Conservation (phyloP, 2,329 filamentous ascomycete genomes). For the Beauveria varroae region DNA sequence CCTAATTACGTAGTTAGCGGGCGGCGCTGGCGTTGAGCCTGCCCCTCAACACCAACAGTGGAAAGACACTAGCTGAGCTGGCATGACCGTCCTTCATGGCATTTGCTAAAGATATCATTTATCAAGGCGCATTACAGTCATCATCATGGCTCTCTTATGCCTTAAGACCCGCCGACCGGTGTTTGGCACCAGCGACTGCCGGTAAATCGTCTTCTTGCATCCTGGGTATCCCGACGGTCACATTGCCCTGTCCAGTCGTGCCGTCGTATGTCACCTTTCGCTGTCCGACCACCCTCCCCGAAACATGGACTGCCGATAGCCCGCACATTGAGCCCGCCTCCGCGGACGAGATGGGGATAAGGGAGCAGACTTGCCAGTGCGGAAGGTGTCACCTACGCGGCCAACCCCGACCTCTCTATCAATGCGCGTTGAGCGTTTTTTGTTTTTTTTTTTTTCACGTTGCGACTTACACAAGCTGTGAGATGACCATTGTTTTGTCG, state of each 20-base stretch:
- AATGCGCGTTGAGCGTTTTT: conserved; percentile 9
- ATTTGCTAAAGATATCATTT: too few relatives aligned
- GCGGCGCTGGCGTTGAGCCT: too few relatives aligned
- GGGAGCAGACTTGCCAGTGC: conserved; percentile 9
- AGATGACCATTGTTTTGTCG: conserved; percentile 8
- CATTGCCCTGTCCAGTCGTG: not conserved
- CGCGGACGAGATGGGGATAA: conserved; percentile 4
- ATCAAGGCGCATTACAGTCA: too few relatives aligned
- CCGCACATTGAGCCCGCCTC: not conserved
- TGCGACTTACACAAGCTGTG: conserved; percentile 8
- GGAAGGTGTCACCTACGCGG: conserved; percentile 2
- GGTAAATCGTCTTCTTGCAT: too few relatives aligned
- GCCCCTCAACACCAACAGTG: too few relatives aligned
- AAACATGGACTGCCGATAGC: not conserved
- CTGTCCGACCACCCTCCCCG: not conserved
- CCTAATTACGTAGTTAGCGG: too few relatives aligned
- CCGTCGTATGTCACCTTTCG: not conserved
- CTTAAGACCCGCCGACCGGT: too few relatives aligned
- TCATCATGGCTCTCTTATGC: too few relatives aligned
- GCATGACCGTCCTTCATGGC: too few relatives aligned
- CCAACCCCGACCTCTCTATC: conserved; percentile 7
- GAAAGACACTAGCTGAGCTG: too few relatives aligned
- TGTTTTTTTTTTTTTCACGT: conserved; percentile 7
- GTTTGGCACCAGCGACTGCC: too few relatives aligned
- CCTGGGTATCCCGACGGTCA: too few relatives aligned